A percentile compares a stretch with the other conserved stretches of the same genome.
Conservation (phyloP, 2,329 filamentous ascomycete species). For the Fonsecaea pedrosoi region DNA sequence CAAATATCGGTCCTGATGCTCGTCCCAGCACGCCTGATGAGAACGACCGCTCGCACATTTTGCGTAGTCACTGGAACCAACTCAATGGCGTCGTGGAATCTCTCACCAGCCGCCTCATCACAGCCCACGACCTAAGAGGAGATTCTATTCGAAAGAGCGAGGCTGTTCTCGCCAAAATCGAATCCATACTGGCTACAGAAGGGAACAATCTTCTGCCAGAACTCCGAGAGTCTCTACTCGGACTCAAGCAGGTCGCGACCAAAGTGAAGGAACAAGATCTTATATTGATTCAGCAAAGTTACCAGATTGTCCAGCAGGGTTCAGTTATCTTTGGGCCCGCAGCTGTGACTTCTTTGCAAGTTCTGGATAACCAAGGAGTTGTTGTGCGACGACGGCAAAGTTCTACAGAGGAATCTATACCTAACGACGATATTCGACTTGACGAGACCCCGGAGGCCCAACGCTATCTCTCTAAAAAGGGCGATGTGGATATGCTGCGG, state of each 20-base stretch:
- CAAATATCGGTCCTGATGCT: not conserved
- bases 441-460: conserved; percentile 19
- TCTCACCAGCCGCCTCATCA: conserved; percentile 11
- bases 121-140: conserved; percentile 8
- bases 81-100: conserved; percentile 1
- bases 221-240: conserved; percentile 4
- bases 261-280: conserved; percentile 12
- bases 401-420: not conserved
- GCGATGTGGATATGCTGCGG: conserved; percentile 21
- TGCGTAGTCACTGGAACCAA: conserved; percentile 7
- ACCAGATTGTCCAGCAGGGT: conserved; percentile 1
- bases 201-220: not conserved
- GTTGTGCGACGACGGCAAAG: not conserved
- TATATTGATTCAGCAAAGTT: conserved; percentile 10
- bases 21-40: not conserved
- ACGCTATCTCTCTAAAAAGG: conserved; percentile 22
- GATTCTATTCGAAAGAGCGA: not conserved
- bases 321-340: conserved; percentile 19
- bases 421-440: conserved; percentile 17
- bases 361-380: conserved; percentile 20
- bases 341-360: conserved; percentile 7
- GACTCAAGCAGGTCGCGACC: conserved; percentile 4
- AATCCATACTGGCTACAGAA: not conserved
- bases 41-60: not conserved
- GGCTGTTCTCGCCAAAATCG: not conserved